Evolutionary conservation across 805 yeast species (phyloP), one percentile per base, ranked within the genome.

Genomic region (Yarrowia yakushimensis): DNA sequence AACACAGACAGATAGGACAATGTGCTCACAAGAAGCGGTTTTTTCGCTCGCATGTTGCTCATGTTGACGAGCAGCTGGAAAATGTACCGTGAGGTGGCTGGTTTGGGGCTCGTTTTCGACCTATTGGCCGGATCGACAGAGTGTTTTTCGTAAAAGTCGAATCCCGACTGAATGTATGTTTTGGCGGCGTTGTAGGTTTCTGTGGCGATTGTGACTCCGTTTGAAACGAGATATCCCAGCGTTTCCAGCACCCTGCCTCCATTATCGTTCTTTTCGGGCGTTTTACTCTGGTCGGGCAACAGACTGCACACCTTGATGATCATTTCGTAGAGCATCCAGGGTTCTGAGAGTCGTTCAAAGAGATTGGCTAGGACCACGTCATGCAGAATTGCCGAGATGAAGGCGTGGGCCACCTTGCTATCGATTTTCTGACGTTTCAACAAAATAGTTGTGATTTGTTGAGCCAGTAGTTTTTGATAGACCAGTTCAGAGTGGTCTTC

Each of bases 301-400:
- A 23, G 57, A n/a, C 13, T 17, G 13, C 59, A 52, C n/a, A 66
- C 65, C 64, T 70, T 72, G 28, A 66, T 62, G 6, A 79, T 66
- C 4, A 82, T 69, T 30, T 78, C 81, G 76, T 83, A 79, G 1
- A 82, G 66, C 69, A 80, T 77, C 71, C 80, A 82, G n/a, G 82
- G 82, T 62, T 82, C 83, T 10, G 79, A 72, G 15, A 82, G 63
- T 66, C 80, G 80, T 7, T 77, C 79, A 5, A 80, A 68, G 0
- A 77, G 66, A 63, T 76, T 81, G 42, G 70, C 70, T 42, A 83
- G 61, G 0, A 79, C 72, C 43, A 81, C 66, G 46, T 81, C 84
- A 23, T 77, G 73, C 13, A 81, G 41, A 4, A 83, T 63, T 0
- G 79, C 70, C 4, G 75, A 66, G 6, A 81, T 62, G 54, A 83